Evolutionary conservation across 345 rosid genomes (phyloP), one percentile per base, ranked within the genome.

Genomic region (Brassica carinata): DNA sequence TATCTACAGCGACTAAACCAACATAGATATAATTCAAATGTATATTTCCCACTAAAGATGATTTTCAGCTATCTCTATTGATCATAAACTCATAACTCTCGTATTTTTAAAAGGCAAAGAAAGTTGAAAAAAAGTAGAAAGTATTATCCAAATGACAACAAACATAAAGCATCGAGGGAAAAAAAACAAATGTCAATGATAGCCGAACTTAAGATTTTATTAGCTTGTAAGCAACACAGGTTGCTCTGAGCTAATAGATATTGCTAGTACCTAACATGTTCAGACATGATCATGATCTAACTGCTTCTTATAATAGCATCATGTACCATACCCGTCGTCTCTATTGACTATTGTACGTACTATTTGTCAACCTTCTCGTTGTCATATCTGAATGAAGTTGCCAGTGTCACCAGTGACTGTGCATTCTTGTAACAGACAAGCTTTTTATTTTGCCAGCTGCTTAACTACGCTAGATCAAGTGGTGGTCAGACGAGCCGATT

Each of bases 261-360:
- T 89, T 96, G 78, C 98, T 86, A 1, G 89, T 90, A 31, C 90
- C 76, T 64, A 93, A 88, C 66, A 96, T 80, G 72, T 85, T 86
- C 2, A 89, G 8, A 90, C 73, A 79, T 88, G 86, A 69, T 96
- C 98, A 51, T 85, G 85, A 79, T 86, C 89, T 75, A 93, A 67
- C 14, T 48, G 15, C 55, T 48, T 48, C 55, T 48, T 48, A 13
- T 48, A 48, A 48, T 48, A 48, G 55, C 55, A 48, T 48, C 55
- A 48, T 48, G 17, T 48, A 48, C 55, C 55, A 45, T 11, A 45
- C 55, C 55, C 6, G 55, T 11, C 6, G 55, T 11, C 55, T 45
- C 51, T 43, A 45, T 4, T 45, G 14, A 48, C 55, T 45, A 45
- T 45, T 45, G 5, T 45, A 13, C 55, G 15, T 45, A 45, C 55